A percentile compares a stretch with the other conserved stretches of the same genome.
Conservation (phyloP, 345 rosid genomes). For the Clausena lansium region DNA sequence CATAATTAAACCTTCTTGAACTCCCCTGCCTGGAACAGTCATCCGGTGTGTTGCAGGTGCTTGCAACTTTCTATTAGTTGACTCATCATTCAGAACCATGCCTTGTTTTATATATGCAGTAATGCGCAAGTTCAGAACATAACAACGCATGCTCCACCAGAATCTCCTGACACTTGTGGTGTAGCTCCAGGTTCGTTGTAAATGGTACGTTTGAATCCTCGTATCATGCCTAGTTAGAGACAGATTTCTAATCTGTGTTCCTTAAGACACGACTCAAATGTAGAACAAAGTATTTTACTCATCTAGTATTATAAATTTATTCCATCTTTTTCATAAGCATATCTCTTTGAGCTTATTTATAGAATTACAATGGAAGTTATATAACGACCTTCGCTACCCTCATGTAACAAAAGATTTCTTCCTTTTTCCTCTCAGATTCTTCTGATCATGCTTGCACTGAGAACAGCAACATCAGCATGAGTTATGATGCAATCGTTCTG, state of each 20-base stretch:
- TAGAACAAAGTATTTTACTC: too few species aligned
- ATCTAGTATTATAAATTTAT: too few species aligned
- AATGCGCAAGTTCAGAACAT: constrained; percentile 39
- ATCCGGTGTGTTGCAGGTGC: constrained; percentile 65
- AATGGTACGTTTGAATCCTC: too few species aligned
- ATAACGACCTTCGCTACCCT: too few species aligned
- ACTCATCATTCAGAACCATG: background rate
- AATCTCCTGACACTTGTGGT: constrained; percentile 48
- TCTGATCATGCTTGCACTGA: constrained; percentile 49
- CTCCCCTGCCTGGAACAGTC: constrained; percentile 64
- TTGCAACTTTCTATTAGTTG: background rate
- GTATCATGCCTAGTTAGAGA: background rate
- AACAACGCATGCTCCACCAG: constrained; percentile 38
- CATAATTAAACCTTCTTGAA: constrained; percentile 50
- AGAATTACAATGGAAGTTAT: too few species aligned
- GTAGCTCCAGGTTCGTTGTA: constrained; percentile 21
- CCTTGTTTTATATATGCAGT: constrained; percentile 19
- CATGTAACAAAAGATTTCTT: too few species aligned
- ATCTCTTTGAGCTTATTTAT: too few species aligned
- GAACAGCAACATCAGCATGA: constrained; percentile 45
- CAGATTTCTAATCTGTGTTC: too few species aligned
- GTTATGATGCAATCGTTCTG: constrained; percentile 50
- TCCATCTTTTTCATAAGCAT: too few species aligned
- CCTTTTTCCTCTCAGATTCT: constrained; percentile 40
- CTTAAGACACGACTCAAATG: too few species aligned